Evolutionary conservation across 768 basidiomycete species (phyloP).

Genomic region (Nevesoporus exiguus): DNA sequence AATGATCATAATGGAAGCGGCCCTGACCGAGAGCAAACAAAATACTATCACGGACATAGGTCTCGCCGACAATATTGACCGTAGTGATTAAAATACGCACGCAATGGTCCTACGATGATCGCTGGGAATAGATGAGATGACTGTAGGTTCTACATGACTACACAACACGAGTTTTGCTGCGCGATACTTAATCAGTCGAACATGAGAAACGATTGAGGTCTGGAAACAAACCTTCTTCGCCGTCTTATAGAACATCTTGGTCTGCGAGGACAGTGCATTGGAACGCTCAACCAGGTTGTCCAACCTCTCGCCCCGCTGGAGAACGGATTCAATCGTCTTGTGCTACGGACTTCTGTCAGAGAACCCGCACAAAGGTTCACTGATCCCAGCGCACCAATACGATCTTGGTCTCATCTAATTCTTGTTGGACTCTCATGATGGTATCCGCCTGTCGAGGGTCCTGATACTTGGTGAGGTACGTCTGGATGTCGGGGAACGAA

Average conservation of each 20-base stretch:
- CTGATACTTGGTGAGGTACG: conserved; percentile 89
- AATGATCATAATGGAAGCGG: background rate
- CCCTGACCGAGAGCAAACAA: conserved; percentile 3
- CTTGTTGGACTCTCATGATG: conserved; percentile 97
- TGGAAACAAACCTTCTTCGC: conserved; percentile 82
- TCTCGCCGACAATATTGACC: conserved; percentile 5
- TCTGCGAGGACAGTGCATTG: conserved; percentile 80
- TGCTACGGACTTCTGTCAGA: conserved; percentile 52
- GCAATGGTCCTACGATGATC: conserved; percentile 16
- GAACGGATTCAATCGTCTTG: conserved; percentile 97
- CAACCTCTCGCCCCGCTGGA: conserved; percentile 94
- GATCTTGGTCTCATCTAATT: conserved; percentile 99
- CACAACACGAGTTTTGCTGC: conserved; percentile 95
- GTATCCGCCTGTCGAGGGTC: conserved; percentile 96
- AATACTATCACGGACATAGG: conserved; percentile 5
- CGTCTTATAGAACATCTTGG: conserved; percentile 99
- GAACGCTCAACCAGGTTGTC: conserved; percentile 95
- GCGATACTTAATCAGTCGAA: conserved; percentile 9
- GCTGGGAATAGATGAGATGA: conserved; percentile 12
- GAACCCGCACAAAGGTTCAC: background rate
- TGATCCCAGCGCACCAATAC: conserved; percentile 63
- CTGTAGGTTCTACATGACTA: conserved; percentile 61
- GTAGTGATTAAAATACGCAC: conserved; percentile 19
- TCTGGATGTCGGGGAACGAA: conserved; percentile 71
- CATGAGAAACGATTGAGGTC: background rate